Percentiles rank a stretch among this genome's conserved stretches.
Conservation (phyloP, 2,329 filamentous ascomycete genomes). For the Chaetomiaceae sp. region DNA sequence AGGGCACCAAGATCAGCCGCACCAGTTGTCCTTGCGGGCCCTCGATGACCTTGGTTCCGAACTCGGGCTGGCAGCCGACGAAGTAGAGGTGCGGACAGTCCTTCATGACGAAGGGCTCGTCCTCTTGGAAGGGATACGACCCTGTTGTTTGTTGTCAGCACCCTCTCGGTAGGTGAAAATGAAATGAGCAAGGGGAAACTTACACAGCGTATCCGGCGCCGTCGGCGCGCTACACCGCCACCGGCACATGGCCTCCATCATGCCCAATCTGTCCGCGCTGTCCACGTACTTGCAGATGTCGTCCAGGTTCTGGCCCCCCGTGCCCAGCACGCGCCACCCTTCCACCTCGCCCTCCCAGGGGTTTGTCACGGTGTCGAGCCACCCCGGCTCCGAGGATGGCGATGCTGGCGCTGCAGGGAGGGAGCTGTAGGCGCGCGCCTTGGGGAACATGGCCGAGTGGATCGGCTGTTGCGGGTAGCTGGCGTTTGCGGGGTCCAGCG, state of each 20-base stretch:
- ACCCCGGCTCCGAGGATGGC: slow-evolving; percentile 50
- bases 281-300: slow-evolving; percentile 91
- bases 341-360: slow-evolving; percentile 89
- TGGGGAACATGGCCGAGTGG: slow-evolving; percentile 85
- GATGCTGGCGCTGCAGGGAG: slow-evolving; percentile 32
- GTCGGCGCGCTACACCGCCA: slow-evolving; percentile 92
- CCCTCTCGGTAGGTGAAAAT: too few species aligned
- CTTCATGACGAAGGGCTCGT: slow-evolving; percentile 84
- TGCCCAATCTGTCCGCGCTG: slow-evolving; percentile 69
- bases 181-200: slow-evolving; percentile 39
- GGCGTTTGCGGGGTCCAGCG: slow-evolving; percentile 80
- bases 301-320: slow-evolving; percentile 86
- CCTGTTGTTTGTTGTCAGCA: slow-evolving; percentile 45
- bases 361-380: slow-evolving; percentile 88
- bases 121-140: slow-evolving; percentile 94
- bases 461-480: slow-evolving; percentile 90
- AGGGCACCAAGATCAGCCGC: slow-evolving; percentile 76
- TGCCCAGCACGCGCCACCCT: slow-evolving; percentile 82
- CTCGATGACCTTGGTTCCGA: slow-evolving; percentile 66
- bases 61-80: slow-evolving; percentile 76
- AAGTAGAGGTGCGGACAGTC: slow-evolving; percentile 89
- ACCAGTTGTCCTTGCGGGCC: slow-evolving; percentile 66
- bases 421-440: slow-evolving; percentile 59
- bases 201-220: slow-evolving; percentile 91
- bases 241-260: slow-evolving; percentile 92